Evolutionary conservation across 176 grass and related monocot species (phyloP).

Genomic region (Oryza meridionalis): DNA sequence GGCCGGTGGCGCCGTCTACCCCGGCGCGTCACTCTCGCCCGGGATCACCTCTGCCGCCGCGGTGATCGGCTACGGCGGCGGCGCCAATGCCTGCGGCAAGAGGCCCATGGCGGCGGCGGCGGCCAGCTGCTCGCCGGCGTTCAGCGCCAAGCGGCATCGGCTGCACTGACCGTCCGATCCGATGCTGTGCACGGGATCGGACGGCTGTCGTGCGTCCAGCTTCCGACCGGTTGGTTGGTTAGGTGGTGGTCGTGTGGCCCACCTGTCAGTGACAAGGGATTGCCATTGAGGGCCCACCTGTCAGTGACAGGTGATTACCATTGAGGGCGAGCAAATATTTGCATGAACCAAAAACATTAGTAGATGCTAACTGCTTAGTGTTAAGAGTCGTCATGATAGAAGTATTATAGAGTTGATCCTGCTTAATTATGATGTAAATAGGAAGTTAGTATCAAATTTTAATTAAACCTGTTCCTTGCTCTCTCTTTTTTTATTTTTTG

Average conservation of each 20-base stretch:
- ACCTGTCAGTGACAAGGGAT: neutral
- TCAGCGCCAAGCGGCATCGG: slow-evolving; percentile 53
- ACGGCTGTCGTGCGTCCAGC: neutral
- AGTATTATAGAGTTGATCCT: slow-evolving; percentile 38
- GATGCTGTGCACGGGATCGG: neutral
- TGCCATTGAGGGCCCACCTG: neutral
- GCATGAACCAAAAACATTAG: neutral
- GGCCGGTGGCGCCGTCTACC: neutral
- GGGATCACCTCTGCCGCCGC: neutral
- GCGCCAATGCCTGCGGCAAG: slow-evolving; percentile 38
- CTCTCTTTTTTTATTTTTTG: neutral
- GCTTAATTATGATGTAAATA: slow-evolving; percentile 42
- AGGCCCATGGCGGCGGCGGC: slow-evolving; percentile 32
- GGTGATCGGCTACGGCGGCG: slow-evolving; percentile 9
- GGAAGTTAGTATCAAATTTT: slow-evolving; percentile 11
- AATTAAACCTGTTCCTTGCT: neutral
- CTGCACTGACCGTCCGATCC: slow-evolving; percentile 39
- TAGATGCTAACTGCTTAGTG: slow-evolving; percentile 50
- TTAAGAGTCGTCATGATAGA: slow-evolving; percentile 37
- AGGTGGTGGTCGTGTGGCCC: neutral
- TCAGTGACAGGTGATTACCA: neutral
- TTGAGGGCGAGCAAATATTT: neutral
- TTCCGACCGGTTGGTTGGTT: slow-evolving; percentile 1
- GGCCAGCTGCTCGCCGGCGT: slow-evolving; percentile 34
- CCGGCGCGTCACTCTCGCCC: neutral